Evolutionary conservation across 306 rosid species (phyloP).

Genomic region (Myrica gale): DNA sequence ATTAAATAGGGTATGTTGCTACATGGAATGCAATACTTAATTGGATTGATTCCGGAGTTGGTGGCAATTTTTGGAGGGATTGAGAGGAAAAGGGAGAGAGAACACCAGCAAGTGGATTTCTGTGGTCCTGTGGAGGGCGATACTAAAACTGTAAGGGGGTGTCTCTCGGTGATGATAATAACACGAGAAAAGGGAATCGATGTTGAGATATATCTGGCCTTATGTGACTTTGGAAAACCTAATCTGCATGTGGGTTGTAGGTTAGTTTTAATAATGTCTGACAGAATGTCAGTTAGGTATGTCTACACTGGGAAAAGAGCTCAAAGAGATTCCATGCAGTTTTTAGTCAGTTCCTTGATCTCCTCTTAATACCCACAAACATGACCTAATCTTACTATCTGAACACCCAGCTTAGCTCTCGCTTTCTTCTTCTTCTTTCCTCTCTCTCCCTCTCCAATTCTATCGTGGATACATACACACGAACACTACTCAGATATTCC

Average conservation of each 20-base stretch:
- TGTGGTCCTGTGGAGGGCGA: slow-evolving; percentile 33
- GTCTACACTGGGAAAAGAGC: slow-evolving; percentile 54
- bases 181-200: slow-evolving; percentile 83
- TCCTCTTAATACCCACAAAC: slow-evolving; percentile 35
- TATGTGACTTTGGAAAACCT: slow-evolving; percentile 58
- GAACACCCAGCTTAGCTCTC: slow-evolving; percentile 18
- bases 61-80: slow-evolving; percentile 82
- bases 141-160: slow-evolving; percentile 42
- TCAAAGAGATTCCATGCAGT: slow-evolving; percentile 62
- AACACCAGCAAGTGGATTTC: slow-evolving; percentile 52
- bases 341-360: slow-evolving; percentile 40
- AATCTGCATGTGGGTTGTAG: slow-evolving; percentile 38
- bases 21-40: slow-evolving; percentile 38
- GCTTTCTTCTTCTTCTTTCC: background rate
- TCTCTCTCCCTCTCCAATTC: slow-evolving; percentile 27
- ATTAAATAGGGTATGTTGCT: slow-evolving; percentile 33
- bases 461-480: background rate
- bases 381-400: slow-evolving; percentile 30
- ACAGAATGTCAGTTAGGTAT: slow-evolving; percentile 70
- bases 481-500: slow-evolving; percentile 14
- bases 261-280: slow-evolving; percentile 49
- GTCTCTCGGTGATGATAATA: slow-evolving; percentile 51
- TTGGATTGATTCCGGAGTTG: slow-evolving; percentile 76
- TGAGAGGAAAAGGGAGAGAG: slow-evolving; percentile 36
- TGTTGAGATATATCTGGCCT: slow-evolving; percentile 89